Evolutionary conservation across 192 early-diverging fungal species (phyloP), one percentile per base, ranked within the genome.

Genomic region (Spizellomyces sp.): DNA sequence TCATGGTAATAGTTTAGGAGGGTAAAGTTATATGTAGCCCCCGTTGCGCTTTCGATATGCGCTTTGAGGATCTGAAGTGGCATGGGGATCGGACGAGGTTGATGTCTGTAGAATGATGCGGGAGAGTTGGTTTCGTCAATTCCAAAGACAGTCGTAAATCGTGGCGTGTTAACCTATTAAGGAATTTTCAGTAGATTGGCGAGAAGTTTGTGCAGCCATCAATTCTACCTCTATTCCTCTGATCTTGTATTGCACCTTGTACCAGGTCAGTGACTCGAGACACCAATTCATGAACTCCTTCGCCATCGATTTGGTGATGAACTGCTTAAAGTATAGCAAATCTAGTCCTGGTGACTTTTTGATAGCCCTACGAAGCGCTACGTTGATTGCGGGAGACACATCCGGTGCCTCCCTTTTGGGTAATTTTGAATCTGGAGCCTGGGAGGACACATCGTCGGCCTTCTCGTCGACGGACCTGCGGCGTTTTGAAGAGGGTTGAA

Each of bases 91-190:
- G 27, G 10, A 42, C 54, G 56, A 14, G 67, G 67, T 17, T 0
- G 67, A 0, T 36, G 55, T 21, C 6, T 7, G 57, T 69, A 69
- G 41, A 44, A 41, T 17, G n/a, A 17, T 41, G 15, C 9, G 10
- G 50, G 48, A 9, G 67, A 9, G 0, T 17, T 10, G 8, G 67
- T 61, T 19, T 60, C 54, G 27, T 69, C 67, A 19, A 8, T 42
- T 10, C 67, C 67, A 55, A 69, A 69, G 57, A 69, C 67, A 9
- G 67, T 69, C 10, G 67, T 69, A 17, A 15, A 69, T 9, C 67
- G 67, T 17, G 67, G 67, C 8, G 67, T 69, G 14, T 41, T 60
- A 1, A 69, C 60, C 8, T 67, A 2, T 12, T 41, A 22, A n/a
- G 1, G 17, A 54, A 19, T 54, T 3, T 54, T n/a, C 2, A n/a